phyloP scores from a whole-genome alignment of 2,329 filamentous ascomycete species.

The Fusarium sp. region DNA sequence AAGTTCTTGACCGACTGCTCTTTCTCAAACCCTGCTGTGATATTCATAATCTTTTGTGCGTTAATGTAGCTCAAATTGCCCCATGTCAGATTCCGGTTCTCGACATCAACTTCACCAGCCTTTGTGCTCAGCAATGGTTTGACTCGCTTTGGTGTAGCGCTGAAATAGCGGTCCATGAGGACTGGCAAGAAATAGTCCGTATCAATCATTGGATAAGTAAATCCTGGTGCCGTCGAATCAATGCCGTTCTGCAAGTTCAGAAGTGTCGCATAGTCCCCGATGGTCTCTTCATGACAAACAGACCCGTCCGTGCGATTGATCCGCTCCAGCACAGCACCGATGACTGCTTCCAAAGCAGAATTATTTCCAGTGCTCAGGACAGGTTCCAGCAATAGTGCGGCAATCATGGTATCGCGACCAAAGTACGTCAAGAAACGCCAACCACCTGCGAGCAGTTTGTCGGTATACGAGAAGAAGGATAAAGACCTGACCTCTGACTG shows the following conservation, averaged over 20 bases:
- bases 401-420: conserved; percentile 73
- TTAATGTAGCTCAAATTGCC: conserved; percentile 62
- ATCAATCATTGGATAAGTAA: conserved; percentile 72
- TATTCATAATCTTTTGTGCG: conserved; percentile 68
- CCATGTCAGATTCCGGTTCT: conserved; percentile 66
- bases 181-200: conserved; percentile 71
- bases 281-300: conserved; percentile 73
- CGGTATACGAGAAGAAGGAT: conserved; percentile 72
- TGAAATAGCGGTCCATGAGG: conserved; percentile 69
- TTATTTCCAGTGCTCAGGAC: conserved; percentile 67
- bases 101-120: conserved; percentile 59
- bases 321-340: conserved; percentile 69
- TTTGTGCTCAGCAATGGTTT: conserved; percentile 54
- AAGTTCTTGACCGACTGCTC: conserved; percentile 65
- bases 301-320: conserved; percentile 70
- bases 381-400: conserved; percentile 67
- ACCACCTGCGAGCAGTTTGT: conserved; percentile 72
- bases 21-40: conserved; percentile 64
- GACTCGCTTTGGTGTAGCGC: conserved; percentile 53
- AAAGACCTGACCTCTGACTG: conserved; percentile 47
- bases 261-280: conserved; percentile 73
- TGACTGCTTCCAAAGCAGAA: conserved; percentile 70
- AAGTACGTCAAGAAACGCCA: conserved; percentile 77
- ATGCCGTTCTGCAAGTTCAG: conserved; percentile 66
- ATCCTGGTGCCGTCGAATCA: conserved; percentile 63